phyloP scores from a whole-genome alignment of 2,329 filamentous ascomycete genomes.

The Alternaria gansuensis region DNA sequence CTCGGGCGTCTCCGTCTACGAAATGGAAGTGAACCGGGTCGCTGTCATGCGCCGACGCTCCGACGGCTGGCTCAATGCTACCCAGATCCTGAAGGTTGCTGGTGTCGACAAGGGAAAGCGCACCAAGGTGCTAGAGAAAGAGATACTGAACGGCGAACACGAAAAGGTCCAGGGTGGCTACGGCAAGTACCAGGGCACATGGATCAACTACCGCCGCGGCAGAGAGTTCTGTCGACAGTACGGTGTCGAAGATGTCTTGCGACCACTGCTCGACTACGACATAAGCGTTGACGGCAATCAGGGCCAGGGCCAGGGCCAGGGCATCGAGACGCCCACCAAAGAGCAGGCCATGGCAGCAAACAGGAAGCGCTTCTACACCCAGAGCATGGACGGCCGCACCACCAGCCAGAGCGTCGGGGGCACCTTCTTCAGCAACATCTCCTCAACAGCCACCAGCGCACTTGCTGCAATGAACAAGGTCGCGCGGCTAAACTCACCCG shows the following conservation, averaged over 20 bases:
- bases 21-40: slow-evolving; percentile 94
- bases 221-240: slow-evolving; percentile 87
- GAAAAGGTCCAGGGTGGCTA: slow-evolving; percentile 99
- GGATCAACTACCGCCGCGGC: slow-evolving; percentile 93
- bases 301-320: slow-evolving; percentile 73
- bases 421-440: slow-evolving; percentile 98
- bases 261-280: slow-evolving; percentile 80
- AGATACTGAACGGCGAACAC: slow-evolving; percentile 94
- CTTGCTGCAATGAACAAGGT: slow-evolving; percentile 94
- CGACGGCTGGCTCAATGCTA: slow-evolving; percentile 97
- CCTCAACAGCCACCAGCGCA: slow-evolving; percentile 87
- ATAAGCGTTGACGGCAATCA: slow-evolving; percentile 77
- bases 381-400: slow-evolving; percentile 72
- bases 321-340: slow-evolving; percentile 94
- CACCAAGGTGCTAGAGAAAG: slow-evolving; percentile 97
- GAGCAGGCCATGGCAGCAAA: slow-evolving; percentile 96
- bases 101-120: slow-evolving; percentile 97
- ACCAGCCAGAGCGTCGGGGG: slow-evolving; percentile 72
- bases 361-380: slow-evolving; percentile 89
- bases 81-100: slow-evolving; percentile 96
- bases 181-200: slow-evolving; percentile 98
- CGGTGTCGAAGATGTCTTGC: slow-evolving; percentile 77
- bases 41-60: slow-evolving; percentile 95
- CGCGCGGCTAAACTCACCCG: slow-evolving; percentile 88
- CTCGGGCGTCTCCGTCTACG: slow-evolving; percentile 94